These are phyloP conservation scores for Aureobasidium sp. DNA, from an alignment of 2,329 filamentous ascomycete species.

Conservation along the genomic window DNA sequence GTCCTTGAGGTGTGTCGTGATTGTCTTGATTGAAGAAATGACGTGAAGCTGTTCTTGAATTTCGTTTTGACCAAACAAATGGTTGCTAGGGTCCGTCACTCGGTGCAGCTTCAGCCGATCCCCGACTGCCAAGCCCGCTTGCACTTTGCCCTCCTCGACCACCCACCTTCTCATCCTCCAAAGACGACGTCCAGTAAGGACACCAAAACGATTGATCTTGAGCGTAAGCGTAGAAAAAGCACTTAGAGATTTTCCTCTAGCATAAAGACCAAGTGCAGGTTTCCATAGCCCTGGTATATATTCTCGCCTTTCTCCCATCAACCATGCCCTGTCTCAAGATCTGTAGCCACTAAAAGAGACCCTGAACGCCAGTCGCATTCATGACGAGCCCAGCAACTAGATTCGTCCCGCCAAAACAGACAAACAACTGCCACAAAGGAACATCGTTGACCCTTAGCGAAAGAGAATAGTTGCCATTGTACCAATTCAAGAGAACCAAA, in stretches of 20 bases:
- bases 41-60: neutral
- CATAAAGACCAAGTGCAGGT: no score
- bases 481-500: neutral
- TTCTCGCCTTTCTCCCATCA: no score
- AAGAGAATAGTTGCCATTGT: neutral
- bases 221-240: no score
- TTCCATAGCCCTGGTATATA: no score
- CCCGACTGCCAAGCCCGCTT: neutral
- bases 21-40: neutral
- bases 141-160: neutral
- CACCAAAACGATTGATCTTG: no score
- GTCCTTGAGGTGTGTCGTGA: neutral
- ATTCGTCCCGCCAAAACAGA: neutral
- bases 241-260: no score
- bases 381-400: neutral
- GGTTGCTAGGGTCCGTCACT: neutral
- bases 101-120: neutral
- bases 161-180: neutral
- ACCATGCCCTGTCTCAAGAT: no score
- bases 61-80: constrained; percentile 2
- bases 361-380: neutral
- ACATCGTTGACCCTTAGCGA: neutral
- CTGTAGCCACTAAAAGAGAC: neutral
- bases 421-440: neutral
- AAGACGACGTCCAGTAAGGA: no score